Conservation (phyloP, 2,329 filamentous ascomycete species). For the Talaromyces albobiverticillius region DNA sequence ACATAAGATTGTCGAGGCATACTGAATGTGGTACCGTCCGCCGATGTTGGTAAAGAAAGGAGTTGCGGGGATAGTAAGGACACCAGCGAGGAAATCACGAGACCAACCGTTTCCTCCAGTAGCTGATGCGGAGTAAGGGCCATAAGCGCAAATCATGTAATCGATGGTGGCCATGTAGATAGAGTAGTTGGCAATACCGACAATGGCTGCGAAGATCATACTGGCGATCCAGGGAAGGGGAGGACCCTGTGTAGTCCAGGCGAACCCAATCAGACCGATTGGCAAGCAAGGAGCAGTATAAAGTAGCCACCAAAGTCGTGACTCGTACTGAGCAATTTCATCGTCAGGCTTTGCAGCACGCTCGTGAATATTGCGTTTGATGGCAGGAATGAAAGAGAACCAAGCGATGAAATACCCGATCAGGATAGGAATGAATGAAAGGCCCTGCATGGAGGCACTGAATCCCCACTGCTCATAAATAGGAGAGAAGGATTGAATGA, state of each 20-base stretch:
- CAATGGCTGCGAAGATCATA: conserved; percentile 58
- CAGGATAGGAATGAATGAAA: conserved; percentile 56
- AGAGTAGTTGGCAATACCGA: conserved; percentile 62
- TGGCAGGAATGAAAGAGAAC: conserved; percentile 55
- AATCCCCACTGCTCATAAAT: conserved; percentile 63
- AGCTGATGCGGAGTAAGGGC: conserved; percentile 63
- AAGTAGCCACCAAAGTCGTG: conserved; percentile 59
- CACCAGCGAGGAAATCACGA: conserved; percentile 62
- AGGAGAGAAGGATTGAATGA: conserved; percentile 60
- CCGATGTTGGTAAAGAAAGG: conserved; percentile 55
- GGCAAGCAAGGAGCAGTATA: conserved; percentile 59
- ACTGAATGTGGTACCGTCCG: conserved; percentile 54
- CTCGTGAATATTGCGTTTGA: conserved; percentile 48
- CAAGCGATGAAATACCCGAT: conserved; percentile 62
- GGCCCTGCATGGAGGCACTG: conserved; percentile 45
- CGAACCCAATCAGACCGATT: conserved; percentile 62
- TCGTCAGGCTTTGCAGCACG: conserved; percentile 46
- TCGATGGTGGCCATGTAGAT: conserved; percentile 68
- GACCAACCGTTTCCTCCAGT: conserved; percentile 67
- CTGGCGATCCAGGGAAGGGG: conserved; percentile 60
- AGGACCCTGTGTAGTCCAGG: conserved; percentile 58
- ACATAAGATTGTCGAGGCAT: conserved; percentile 63
- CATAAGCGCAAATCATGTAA: conserved; percentile 67
- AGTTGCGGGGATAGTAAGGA: conserved; percentile 59
- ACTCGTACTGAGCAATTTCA: conserved; percentile 63